These are phyloP conservation scores for Ogataea ramenticola DNA, from an alignment of 805 yeast genomes.

Conservation along the genomic window DNA sequence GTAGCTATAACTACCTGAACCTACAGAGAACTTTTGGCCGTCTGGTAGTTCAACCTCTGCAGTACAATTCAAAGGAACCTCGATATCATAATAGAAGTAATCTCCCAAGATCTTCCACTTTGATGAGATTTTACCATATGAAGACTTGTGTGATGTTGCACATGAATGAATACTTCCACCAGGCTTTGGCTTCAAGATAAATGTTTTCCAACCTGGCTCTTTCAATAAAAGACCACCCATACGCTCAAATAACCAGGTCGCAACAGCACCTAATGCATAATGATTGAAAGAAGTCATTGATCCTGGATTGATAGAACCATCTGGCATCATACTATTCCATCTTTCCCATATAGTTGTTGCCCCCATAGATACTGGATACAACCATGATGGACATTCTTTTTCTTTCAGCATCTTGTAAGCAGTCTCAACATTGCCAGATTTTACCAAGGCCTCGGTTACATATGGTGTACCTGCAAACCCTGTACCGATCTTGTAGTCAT, in stretches of 20 bases:
- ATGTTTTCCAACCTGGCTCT: slow-evolving; percentile 13
- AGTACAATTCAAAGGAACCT: slow-evolving; percentile 6
- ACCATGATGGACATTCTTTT: slow-evolving; percentile 19
- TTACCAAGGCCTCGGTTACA: slow-evolving; percentile 15
- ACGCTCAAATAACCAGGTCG: slow-evolving; percentile 12
- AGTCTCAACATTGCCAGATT: slow-evolving; percentile 11
- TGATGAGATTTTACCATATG: slow-evolving; percentile 7
- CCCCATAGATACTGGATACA: slow-evolving; percentile 22
- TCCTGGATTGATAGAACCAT: slow-evolving; percentile 20
- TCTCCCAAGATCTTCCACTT: slow-evolving; percentile 7
- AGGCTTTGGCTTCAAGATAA: slow-evolving; percentile 8
- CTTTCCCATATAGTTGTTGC: slow-evolving; percentile 24
- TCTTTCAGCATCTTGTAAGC: slow-evolving; percentile 18
- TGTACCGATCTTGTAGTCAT: slow-evolving; percentile 13
- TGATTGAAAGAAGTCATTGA: slow-evolving; percentile 24
- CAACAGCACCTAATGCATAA: slow-evolving; percentile 18
- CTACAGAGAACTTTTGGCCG: slow-evolving; percentile 6
- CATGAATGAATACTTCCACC: slow-evolving; percentile 8
- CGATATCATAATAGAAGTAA: slow-evolving; percentile 5
- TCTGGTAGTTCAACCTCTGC: slow-evolving; percentile 9
- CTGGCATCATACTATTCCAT: slow-evolving; percentile 22
- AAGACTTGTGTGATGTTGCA: slow-evolving; percentile 6
- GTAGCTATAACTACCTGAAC: slow-evolving; percentile 6
- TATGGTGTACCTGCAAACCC: slow-evolving; percentile 24
- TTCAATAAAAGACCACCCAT: slow-evolving; percentile 11